These are phyloP conservation scores for Umbelopsis sp. DNA, from an alignment of 371 early-diverging fungal species.

Conservation along the genomic window DNA sequence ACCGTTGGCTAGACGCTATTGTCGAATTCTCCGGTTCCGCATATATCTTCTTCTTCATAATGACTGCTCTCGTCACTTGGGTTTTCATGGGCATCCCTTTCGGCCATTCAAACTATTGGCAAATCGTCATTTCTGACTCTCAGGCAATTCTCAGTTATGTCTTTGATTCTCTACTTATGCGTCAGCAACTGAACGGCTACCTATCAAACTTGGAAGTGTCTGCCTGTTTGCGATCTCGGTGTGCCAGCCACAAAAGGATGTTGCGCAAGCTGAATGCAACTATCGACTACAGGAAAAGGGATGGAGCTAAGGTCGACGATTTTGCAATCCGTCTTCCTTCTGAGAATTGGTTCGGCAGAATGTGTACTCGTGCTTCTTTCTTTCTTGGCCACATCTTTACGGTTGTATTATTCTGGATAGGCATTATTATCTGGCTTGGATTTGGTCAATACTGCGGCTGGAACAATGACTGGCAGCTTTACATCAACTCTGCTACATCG, in stretches of 20 bases:
- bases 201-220: conserved; percentile 21
- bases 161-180: conserved; percentile 32
- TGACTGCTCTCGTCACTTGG: conserved; percentile 22
- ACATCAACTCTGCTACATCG: conserved; percentile 30
- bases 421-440: conserved; percentile 27
- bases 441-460: conserved; percentile 24
- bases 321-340: conserved; percentile 24
- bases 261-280: neutral
- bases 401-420: conserved; percentile 21
- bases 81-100: conserved; percentile 23
- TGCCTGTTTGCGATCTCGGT: conserved; percentile 25
- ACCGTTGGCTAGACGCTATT: conserved; percentile 2
- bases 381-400: conserved; percentile 26
- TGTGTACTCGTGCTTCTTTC: conserved; percentile 24
- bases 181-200: conserved; percentile 27
- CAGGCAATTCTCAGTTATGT: conserved; percentile 30
- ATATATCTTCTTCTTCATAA: conserved; percentile 21
- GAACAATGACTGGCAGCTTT: conserved; percentile 30
- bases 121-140: conserved; percentile 32
- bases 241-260: conserved; percentile 13
- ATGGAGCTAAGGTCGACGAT: conserved; percentile 16
- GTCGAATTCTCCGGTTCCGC: neutral
- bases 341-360: conserved; percentile 22
- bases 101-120: conserved; percentile 28
- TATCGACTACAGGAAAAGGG: neutral